phyloP scores from a whole-genome alignment of 805 yeast species.

The Saccharomyces eubayanus region DNA sequence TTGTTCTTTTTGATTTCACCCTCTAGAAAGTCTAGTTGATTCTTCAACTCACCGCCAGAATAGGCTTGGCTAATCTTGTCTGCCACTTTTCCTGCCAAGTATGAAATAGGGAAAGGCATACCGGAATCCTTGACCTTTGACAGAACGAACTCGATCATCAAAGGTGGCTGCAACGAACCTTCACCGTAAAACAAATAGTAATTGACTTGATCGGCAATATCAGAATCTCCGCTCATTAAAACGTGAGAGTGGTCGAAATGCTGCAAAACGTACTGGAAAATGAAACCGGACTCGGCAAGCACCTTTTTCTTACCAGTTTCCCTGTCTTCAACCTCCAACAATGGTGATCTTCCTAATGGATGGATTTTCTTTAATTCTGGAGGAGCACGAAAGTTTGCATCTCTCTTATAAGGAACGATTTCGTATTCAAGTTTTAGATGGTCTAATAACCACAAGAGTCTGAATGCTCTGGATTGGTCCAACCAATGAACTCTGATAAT shows the following conservation, averaged over 20 bases:
- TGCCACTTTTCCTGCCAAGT: constrained; percentile 37
- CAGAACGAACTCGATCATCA: constrained; percentile 33
- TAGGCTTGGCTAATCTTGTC: constrained; percentile 41
- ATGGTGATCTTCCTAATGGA: constrained; percentile 58
- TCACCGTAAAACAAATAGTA: constrained; percentile 54
- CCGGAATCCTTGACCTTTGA: constrained; percentile 33
- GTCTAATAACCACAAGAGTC: constrained; percentile 60
- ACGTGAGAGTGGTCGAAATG: constrained; percentile 40
- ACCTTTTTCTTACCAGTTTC: constrained; percentile 23
- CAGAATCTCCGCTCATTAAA: constrained; percentile 33
- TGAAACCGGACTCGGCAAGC: constrained; percentile 55
- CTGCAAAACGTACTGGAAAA: constrained; percentile 43
- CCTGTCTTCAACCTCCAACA: constrained; percentile 39
- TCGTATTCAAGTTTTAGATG: constrained; percentile 49
- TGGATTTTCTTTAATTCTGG: constrained; percentile 43
- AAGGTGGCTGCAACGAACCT: constrained; percentile 48
- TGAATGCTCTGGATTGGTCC: constrained; percentile 46
- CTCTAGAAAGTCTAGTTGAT: constrained; percentile 37
- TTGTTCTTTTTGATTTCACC: constrained; percentile 30
- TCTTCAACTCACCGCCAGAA: constrained; percentile 40
- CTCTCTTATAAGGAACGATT: constrained; percentile 44
- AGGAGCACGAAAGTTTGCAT: constrained; percentile 41
- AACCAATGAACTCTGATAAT: constrained; percentile 20
- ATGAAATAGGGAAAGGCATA: constrained; percentile 43
- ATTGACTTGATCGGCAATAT: constrained; percentile 38